phyloP scores from a whole-genome alignment of 1,284 basidiomycete genomes.

The Cutaneotrichosporon cyanovorans region DNA sequence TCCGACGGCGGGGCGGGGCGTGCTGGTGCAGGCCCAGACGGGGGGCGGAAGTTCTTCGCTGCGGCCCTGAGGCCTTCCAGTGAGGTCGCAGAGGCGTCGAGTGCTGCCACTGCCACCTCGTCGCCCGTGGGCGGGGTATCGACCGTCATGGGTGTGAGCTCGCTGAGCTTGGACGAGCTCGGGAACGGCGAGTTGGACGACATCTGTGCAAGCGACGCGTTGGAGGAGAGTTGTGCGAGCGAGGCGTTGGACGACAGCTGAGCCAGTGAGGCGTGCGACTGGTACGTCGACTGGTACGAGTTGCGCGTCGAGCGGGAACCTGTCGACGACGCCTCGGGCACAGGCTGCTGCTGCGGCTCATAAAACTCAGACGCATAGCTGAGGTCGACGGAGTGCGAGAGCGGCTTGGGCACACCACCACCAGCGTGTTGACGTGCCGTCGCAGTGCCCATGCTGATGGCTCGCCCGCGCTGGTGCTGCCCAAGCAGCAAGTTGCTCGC shows the following conservation, averaged over 20 bases:
- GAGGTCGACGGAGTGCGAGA: neutral
- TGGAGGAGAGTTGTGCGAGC: slow-evolving; percentile 3
- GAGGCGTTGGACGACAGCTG: slow-evolving; percentile 2
- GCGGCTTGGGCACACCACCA: no score
- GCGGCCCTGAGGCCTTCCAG: slow-evolving; percentile 11
- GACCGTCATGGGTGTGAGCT: neutral
- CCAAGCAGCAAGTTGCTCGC: no score
- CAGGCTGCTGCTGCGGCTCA: slow-evolving; percentile 3
- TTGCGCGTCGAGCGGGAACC: slow-evolving; percentile 4
- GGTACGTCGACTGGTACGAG: slow-evolving; percentile 2
- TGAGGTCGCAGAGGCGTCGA: neutral
- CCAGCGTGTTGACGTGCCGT: slow-evolving; percentile 16
- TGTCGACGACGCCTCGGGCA: neutral
- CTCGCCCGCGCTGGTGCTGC: slow-evolving; percentile 2
- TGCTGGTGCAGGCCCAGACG: neutral
- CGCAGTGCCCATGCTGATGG: slow-evolving; percentile 7
- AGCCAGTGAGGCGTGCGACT: slow-evolving; percentile 4
- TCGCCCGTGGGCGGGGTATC: slow-evolving; percentile 2
- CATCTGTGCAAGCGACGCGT: slow-evolving; percentile 2
- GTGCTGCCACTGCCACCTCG: slow-evolving; percentile 1
- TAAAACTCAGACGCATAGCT: slow-evolving; percentile 38
- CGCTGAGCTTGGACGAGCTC: slow-evolving; percentile 1
- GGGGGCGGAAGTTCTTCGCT: slow-evolving; percentile 4
- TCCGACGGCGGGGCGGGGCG: slow-evolving; percentile 1
- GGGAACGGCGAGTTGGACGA: slow-evolving; percentile 5